Evolutionary conservation across 1,284 basidiomycete species (phyloP), one percentile per base, ranked within the genome.

Genomic region (Caloboletus inedulis): DNA sequence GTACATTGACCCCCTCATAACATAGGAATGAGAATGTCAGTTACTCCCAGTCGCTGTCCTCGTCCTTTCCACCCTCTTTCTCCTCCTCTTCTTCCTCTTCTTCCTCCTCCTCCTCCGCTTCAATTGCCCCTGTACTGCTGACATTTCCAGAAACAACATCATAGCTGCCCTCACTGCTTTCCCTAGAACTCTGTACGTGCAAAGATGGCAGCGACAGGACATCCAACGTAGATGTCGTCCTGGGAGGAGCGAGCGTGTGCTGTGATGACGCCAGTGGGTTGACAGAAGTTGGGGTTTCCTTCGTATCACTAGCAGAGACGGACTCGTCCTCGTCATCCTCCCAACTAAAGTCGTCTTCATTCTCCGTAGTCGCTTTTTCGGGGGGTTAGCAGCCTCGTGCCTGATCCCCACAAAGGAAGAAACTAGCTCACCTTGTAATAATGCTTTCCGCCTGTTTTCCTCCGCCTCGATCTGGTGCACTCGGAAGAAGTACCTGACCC

Each of bases 401-500:
- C 19, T 29, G 13, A 43, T 49, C 6, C 16, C 42, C 8, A 52
- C 30, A 48, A 8, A 31, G 13, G 18, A 35, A 30, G 33, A 18
- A 36, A 23, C 16, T 27, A 8, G 14, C 77, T 47, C 65, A 89
- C 93, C 85, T 75, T 87, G 80, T 18, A 98, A 73, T 23, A 97
- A 71, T 27, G 82, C 80, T 70, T 91, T 91, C 54, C 94, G 82
- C 59, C 86, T 85, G 62, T 82, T 82, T 66, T 94, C 91, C 60
- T 95, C 92, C 27, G 76, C 73, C 57, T 89, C 84, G 55, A 97
- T 94, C 70, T 94, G 91, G 66, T 89, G 76, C 33, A 86, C 83
- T 34, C 94, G 83, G 82, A 95, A 98, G 73, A 95, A 93, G 72
- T 94, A 97, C 14, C 94, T 79, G 45, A 82, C 81, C 94, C 94